These are phyloP conservation scores for Potentilla sterilis DNA, from an alignment of 306 rosid genomes.

Conservation along the genomic window DNA sequence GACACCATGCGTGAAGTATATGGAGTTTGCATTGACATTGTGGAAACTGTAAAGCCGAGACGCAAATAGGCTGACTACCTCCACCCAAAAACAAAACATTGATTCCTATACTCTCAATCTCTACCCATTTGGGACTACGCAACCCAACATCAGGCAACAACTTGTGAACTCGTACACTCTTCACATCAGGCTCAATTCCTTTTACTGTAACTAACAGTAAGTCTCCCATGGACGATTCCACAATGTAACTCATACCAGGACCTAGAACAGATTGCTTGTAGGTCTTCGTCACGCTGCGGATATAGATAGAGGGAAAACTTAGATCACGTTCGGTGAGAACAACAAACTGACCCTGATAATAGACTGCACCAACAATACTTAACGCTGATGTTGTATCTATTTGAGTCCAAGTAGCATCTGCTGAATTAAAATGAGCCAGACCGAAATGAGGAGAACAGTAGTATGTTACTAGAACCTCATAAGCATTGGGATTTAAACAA, in stretches of 20 bases:
- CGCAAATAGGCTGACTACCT: conserved; percentile 1
- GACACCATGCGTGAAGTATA: neutral
- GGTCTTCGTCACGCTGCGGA: too few species aligned
- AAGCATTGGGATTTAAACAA: conserved; percentile 5
- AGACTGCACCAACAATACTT: neutral
- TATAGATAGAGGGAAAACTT: too few species aligned
- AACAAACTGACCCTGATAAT: neutral
- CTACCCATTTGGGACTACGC: neutral
- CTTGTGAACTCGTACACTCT: neutral
- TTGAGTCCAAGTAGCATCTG: neutral
- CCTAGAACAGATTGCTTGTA: too few species aligned
- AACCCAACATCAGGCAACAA: neutral
- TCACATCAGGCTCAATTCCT: neutral
- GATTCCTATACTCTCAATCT: neutral
- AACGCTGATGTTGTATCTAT: neutral
- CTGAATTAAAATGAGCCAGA: conserved; percentile 6
- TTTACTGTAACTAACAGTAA: too few species aligned
- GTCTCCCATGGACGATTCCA: too few species aligned
- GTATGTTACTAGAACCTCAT: neutral
- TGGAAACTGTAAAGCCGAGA: neutral
- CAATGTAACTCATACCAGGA: too few species aligned
- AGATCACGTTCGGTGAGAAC: too few species aligned
- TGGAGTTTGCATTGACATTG: neutral
- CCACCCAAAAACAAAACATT: conserved; percentile 11
- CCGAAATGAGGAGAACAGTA: neutral